These are phyloP conservation scores for Aspergillus vadensis DNA, from an alignment of 2,329 filamentous ascomycete species.

Conservation along the genomic window DNA sequence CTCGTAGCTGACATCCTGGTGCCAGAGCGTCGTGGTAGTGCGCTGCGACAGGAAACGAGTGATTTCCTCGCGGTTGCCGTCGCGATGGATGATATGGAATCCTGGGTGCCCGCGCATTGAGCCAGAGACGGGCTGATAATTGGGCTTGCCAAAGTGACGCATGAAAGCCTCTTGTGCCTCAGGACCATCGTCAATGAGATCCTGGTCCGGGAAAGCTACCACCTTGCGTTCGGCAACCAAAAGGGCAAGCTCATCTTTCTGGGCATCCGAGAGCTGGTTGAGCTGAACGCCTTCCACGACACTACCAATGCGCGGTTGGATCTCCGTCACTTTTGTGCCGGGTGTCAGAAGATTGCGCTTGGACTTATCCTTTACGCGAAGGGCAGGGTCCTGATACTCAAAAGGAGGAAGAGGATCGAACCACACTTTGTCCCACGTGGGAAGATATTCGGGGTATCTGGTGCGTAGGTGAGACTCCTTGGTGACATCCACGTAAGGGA, in stretches of 20 bases:
- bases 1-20: slow-evolving; percentile 54
- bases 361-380: slow-evolving; percentile 45
- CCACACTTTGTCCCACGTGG: slow-evolving; percentile 51
- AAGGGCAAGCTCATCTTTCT: slow-evolving; percentile 58
- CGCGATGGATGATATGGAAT: slow-evolving; percentile 51
- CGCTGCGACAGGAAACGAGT: slow-evolving; percentile 46
- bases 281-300: slow-evolving; percentile 51
- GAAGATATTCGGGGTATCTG: slow-evolving; percentile 50
- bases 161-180: slow-evolving; percentile 48
- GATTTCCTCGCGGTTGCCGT: slow-evolving; percentile 49
- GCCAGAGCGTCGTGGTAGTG: slow-evolving; percentile 52
- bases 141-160: slow-evolving; percentile 49
- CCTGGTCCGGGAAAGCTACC: slow-evolving; percentile 55
- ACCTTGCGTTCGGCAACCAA: slow-evolving; percentile 69
- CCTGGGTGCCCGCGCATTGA: slow-evolving; percentile 45
- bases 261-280: slow-evolving; percentile 48
- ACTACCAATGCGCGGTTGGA: slow-evolving; percentile 48
- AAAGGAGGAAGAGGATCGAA: slow-evolving; percentile 50
- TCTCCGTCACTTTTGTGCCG: slow-evolving; percentile 37
- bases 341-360: slow-evolving; percentile 40
- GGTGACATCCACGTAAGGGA: slow-evolving; percentile 50
- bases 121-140: slow-evolving; percentile 50
- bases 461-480: slow-evolving; percentile 41
- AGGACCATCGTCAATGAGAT: slow-evolving; percentile 50
- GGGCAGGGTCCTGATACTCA: slow-evolving; percentile 50